Evolutionary conservation across 331 rosid species (phyloP).

Genomic region (Telfairia occidentalis): DNA sequence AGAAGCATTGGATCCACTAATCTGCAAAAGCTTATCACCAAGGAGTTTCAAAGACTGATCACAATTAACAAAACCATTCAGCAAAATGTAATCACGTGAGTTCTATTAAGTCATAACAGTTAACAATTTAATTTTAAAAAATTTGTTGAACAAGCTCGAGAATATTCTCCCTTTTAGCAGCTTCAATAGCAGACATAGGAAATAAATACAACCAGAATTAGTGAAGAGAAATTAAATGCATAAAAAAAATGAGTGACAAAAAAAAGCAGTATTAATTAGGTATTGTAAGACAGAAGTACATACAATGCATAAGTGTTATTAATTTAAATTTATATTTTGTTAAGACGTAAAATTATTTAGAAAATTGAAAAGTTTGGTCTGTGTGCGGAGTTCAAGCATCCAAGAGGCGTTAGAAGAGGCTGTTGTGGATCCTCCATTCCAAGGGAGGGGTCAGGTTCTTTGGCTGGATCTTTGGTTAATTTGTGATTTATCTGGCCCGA

Average conservation of each 20-base stretch:
- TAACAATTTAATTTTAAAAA: background rate
- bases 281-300: no score
- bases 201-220: background rate
- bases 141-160: background rate
- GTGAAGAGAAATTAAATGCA: background rate
- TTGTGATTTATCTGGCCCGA: background rate
- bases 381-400: background rate
- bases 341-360: background rate
- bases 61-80: constrained; percentile 1
- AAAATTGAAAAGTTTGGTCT: background rate
- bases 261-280: background rate
- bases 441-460: background rate
- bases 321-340: background rate
- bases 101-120: background rate
- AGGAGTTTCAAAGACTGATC: constrained; percentile 15
- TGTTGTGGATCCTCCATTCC: background rate
- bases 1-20: constrained; percentile 46
- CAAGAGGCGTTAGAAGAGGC: background rate
- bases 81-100: background rate
- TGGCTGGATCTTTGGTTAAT: background rate
- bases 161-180: background rate
- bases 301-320: background rate
- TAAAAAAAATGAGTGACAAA: background rate
- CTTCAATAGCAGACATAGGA: background rate
- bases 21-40: constrained; percentile 33